Conservation (phyloP, 257 asterid species). For the Rhazya stricta region DNA sequence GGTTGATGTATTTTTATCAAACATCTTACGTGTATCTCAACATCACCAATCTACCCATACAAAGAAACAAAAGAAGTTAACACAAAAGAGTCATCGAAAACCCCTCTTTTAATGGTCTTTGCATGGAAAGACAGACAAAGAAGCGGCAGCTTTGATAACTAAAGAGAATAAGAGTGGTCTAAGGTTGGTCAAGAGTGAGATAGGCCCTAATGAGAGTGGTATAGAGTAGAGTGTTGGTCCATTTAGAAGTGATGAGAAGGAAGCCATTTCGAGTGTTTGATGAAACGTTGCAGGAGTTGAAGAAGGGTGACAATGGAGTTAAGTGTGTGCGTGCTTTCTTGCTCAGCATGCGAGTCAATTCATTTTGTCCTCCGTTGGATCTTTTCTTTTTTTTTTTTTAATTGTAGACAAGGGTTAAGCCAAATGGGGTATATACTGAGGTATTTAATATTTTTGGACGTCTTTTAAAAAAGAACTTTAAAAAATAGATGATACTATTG, state of each 20-base stretch:
- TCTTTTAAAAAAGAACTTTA: too few species aligned
- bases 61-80: slow-evolving; percentile 53
- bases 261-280: slow-evolving; percentile 35
- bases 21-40: slow-evolving; percentile 47
- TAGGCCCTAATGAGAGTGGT: slow-evolving; percentile 67
- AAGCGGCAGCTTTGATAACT: slow-evolving; percentile 50
- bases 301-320: slow-evolving; percentile 35
- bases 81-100: slow-evolving; percentile 58
- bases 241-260: slow-evolving; percentile 43
- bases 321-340: neutral
- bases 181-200: slow-evolving; percentile 44
- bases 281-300: slow-evolving; percentile 50
- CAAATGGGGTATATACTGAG: too few species aligned
- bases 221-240: slow-evolving; percentile 79
- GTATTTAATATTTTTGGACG: too few species aligned
- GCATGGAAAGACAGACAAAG: slow-evolving; percentile 47
- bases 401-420: too few species aligned
- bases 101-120: slow-evolving; percentile 62
- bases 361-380: neutral
- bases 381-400: neutral
- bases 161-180: slow-evolving; percentile 46
- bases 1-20: slow-evolving; percentile 61
- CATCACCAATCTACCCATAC: slow-evolving; percentile 43
- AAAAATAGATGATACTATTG: too few species aligned
- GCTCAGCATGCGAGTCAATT: neutral